These are phyloP conservation scores for Manihot esculenta DNA, from an alignment of 441 rosid species.

Conservation along the genomic window DNA sequence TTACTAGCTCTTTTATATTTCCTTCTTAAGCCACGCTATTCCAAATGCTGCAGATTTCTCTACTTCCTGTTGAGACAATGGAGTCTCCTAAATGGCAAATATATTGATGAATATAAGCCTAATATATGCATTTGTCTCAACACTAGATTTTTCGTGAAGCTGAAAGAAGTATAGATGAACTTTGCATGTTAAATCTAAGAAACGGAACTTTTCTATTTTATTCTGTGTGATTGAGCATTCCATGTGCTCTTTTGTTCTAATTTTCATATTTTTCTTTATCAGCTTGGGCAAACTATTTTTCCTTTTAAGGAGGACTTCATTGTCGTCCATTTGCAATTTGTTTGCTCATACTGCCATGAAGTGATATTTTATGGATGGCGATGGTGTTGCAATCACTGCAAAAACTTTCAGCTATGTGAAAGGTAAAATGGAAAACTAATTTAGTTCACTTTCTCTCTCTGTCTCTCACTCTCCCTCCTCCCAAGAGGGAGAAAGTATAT, in stretches of 20 bases:
- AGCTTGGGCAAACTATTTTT: slow-evolving; percentile 53
- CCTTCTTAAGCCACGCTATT: neutral
- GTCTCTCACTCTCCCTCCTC: neutral
- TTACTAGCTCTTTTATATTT: too few species aligned
- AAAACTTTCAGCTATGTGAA: slow-evolving; percentile 59
- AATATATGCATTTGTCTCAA: neutral
- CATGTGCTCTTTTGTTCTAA: slow-evolving; percentile 16
- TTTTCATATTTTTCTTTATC: slow-evolving; percentile 15
- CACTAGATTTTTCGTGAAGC: neutral
- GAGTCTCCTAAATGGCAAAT: neutral
- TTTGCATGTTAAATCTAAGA: neutral
- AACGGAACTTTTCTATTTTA: neutral
- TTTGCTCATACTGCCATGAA: slow-evolving; percentile 53
- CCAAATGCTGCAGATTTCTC: neutral
- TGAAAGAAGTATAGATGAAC: neutral
- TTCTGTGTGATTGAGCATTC: neutral
- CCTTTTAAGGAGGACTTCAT: slow-evolving; percentile 58
- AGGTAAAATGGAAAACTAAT: slow-evolving; percentile 30
- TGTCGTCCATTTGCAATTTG: slow-evolving; percentile 54
- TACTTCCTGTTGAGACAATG: neutral
- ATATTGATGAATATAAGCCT: too few species aligned
- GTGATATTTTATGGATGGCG: slow-evolving; percentile 48
- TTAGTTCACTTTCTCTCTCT: neutral
- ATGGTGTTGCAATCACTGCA: slow-evolving; percentile 64
- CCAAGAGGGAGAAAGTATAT: neutral